A percentile compares a stretch with the other conserved stretches of the same genome.
Conservation (phyloP, 306 rosid species). For the Luffa aegyptiaca region DNA sequence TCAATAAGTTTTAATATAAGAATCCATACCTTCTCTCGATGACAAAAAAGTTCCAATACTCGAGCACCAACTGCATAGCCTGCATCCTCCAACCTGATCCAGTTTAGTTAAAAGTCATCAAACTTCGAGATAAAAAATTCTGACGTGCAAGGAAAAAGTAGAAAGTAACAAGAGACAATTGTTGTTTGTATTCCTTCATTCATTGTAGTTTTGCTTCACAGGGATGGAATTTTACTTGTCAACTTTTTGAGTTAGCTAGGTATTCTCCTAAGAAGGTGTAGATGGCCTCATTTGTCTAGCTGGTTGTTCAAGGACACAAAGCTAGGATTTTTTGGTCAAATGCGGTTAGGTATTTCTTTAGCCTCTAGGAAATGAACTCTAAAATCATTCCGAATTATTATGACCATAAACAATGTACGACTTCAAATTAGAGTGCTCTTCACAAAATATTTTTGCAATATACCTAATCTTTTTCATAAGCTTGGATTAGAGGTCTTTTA, state of each 20-base stretch:
- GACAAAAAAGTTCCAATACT: conserved; percentile 92
- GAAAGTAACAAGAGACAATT: not conserved
- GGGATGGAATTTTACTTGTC: not conserved
- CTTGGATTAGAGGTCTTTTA: not conserved
- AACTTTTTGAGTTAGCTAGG: not conserved
- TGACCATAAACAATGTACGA: not conserved
- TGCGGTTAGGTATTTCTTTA: not conserved
- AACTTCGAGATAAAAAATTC: not conserved
- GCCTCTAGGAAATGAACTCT: not conserved
- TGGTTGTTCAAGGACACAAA: not conserved
- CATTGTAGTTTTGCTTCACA: not conserved
- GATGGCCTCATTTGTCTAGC: not conserved
- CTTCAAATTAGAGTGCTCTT: not conserved
- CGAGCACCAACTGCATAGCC: conserved; percentile 98
- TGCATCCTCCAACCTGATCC: conserved; percentile 81
- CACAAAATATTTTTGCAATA: not conserved
- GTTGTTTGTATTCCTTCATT: not conserved
- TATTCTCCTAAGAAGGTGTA: not conserved
- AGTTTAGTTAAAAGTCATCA: conserved; percentile 12
- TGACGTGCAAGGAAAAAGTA: not conserved
- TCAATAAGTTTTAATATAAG: not conserved
- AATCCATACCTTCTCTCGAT: conserved; percentile 72
- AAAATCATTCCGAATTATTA: not conserved
- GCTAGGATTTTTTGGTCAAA: not conserved
- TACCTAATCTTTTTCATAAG: not conserved